Conservation (phyloP, 306 rosid species). For the Malus asiatica region DNA sequence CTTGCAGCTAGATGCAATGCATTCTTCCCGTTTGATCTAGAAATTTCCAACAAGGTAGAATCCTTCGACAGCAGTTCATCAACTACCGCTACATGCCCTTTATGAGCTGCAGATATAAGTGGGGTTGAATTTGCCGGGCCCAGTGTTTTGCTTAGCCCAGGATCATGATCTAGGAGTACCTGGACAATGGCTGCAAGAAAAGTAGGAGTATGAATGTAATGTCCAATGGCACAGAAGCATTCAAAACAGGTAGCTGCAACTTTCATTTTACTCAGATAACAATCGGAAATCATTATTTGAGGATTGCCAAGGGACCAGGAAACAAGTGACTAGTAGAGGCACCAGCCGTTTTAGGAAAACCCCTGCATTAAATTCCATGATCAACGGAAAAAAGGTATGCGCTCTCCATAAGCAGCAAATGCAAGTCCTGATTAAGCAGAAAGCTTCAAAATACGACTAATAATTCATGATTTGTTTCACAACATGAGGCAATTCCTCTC, state of each 20-base stretch:
- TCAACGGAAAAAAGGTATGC: neutral
- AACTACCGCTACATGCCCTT: slow-evolving; percentile 78
- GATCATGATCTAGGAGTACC: slow-evolving; percentile 70
- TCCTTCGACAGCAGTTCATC: slow-evolving; percentile 78
- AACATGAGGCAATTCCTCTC: neutral
- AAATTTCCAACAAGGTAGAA: slow-evolving; percentile 61
- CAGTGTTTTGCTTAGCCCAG: slow-evolving; percentile 67
- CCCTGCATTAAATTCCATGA: neutral
- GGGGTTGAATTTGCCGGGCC: slow-evolving; percentile 89
- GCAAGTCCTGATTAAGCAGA: neutral
- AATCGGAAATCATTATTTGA: neutral
- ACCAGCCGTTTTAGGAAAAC: neutral
- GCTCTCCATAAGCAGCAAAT: neutral
- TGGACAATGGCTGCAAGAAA: slow-evolving; percentile 67
- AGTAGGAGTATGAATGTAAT: slow-evolving; percentile 7
- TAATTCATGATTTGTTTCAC: neutral
- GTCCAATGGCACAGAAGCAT: neutral
- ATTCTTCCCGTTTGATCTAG: slow-evolving; percentile 80
- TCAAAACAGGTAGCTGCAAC: neutral
- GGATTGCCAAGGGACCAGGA: neutral
- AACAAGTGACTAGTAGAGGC: neutral
- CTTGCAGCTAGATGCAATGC: slow-evolving; percentile 95
- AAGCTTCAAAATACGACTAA: neutral
- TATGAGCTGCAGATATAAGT: slow-evolving; percentile 82
- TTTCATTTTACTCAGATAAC: neutral